Percentiles rank a stretch among this genome's conserved stretches.
Evolutionary conservation across 2,329 filamentous ascomycete species (phyloP).

Genomic region (Fonsecaea multimorphosa): DNA sequence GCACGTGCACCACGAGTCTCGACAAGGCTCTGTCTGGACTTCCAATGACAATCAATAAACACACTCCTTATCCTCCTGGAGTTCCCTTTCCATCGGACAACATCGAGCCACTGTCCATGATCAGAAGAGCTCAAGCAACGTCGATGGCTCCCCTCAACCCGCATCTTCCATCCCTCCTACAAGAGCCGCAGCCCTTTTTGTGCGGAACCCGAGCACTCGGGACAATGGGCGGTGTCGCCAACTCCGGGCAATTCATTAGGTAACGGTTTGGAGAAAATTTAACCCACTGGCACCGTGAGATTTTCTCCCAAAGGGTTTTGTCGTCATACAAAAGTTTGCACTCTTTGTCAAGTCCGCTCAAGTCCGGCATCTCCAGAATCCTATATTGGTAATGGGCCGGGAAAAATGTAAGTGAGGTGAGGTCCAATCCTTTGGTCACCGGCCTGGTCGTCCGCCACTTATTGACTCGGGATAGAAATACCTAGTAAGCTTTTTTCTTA

Average conservation of each 20-base stretch:
- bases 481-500: neutral
- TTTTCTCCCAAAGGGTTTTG: neutral
- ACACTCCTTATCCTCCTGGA: neutral
- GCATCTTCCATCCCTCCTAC: neutral
- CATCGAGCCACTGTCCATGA: neutral
- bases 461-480: neutral
- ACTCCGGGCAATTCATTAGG: constrained; percentile 18
- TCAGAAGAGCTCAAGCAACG: neutral
- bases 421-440: neutral
- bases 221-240: neutral
- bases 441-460: neutral
- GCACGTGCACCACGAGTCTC: neutral
- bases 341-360: constrained; percentile 7
- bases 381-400: constrained; percentile 19
- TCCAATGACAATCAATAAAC: neutral
- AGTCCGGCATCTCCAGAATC: constrained; percentile 18
- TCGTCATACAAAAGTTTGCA: constrained; percentile 13
- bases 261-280: constrained; percentile 24
- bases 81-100: neutral
- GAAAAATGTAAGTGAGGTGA: constrained; percentile 1
- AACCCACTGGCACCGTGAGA: neutral
- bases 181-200: neutral
- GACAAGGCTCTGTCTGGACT: neutral
- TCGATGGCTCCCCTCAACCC: neutral
- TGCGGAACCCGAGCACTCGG: neutral